Base-by-base conservation (phyloP, 495 filamentous ascomycete species). In the Lindgomyces ingoldianus region DNA sequence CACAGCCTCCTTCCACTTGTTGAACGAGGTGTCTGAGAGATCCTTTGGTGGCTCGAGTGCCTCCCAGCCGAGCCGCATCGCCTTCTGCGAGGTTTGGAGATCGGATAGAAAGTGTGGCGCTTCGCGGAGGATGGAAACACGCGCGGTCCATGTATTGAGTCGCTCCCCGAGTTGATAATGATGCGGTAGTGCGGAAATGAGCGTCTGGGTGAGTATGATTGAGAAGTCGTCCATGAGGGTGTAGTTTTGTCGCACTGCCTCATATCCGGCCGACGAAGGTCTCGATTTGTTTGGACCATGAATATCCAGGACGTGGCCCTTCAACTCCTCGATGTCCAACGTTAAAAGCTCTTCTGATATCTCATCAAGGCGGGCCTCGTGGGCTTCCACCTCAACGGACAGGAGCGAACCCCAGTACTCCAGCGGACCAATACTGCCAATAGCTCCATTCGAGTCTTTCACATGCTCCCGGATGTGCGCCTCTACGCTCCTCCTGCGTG, bases 271-370 rank as follows among this genome's bases (percentile, higher is more conserved):
- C 24, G 81, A 83, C 39, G 80, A 79, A 54, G 81, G 81, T 58
- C 81, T 80, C 62, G 84, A 85, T 46, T 79, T 77, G 30, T 78
- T 79, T 62, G 75, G 78, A 73, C 87, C 83, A 78, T 94, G 88
- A 60, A 87, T 89, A 79, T 88, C 86, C 58, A 96, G 78, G 65
- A 98, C 90, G 73, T 92, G 91, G 49, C 81, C 83, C 77, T 97
- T 97, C 69, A 98, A 85, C 68, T 95, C 92, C 64, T 96, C 92
- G 47, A 98, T 81, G 55, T 91, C 85, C 48, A 98, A 78, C 44
- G 83, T 81, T 21, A 93, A 90, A 80, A 97, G 84, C 51, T 85
- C 87, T 50, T 86, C 83, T 21, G 79, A 79, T 64, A 98, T 96
- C 55, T 87, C 84, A 36, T 93, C 88, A 24, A 96, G 81, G 26